Evolutionary conservation across 179 eudicot species (phyloP).

Genomic region (Nepenthes alata): DNA sequence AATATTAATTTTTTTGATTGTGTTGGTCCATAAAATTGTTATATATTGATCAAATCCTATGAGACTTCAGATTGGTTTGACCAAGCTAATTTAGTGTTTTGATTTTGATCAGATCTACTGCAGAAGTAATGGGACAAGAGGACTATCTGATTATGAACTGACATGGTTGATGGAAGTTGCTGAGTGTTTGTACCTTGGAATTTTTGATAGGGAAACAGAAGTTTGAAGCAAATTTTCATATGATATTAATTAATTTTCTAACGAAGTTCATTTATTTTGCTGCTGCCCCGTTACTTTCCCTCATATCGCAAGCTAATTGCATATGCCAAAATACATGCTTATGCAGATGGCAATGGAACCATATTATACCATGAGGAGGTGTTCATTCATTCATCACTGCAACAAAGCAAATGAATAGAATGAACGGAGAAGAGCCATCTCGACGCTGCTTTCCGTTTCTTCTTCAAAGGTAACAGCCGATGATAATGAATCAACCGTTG

Average conservation of each 20-base stretch:
- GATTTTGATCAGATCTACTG: slow-evolving; percentile 29
- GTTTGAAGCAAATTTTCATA: too few species aligned
- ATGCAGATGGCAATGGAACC: slow-evolving; percentile 70
- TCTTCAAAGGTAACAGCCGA: slow-evolving; percentile 77
- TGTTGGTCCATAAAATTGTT: too few species aligned
- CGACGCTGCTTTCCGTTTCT: slow-evolving; percentile 64
- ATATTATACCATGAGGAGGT: slow-evolving; percentile 49
- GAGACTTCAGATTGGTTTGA: too few species aligned
- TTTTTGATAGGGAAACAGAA: too few species aligned
- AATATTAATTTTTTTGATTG: too few species aligned
- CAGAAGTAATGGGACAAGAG: slow-evolving; percentile 52
- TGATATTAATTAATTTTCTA: too few species aligned
- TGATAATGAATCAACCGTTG: slow-evolving; percentile 10
- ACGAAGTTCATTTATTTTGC: too few species aligned
- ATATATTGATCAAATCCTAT: too few species aligned
- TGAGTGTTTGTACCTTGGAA: slow-evolving; percentile 15
- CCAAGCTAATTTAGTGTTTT: too few species aligned
- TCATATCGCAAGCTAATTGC: too few species aligned
- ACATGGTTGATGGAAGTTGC: slow-evolving; percentile 75
- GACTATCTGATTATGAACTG: slow-evolving; percentile 48
- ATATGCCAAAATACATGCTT: slow-evolving; percentile 31
- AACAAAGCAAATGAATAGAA: slow-evolving; percentile 66
- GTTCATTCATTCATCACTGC: slow-evolving; percentile 68
- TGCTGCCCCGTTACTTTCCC: too few species aligned
- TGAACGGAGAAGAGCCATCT: slow-evolving; percentile 73